Percentiles rank a stretch among this genome's conserved stretches.
These are phyloP conservation scores for Ilyonectria mors-panacis DNA, from an alignment of 2,329 filamentous ascomycete genomes.

Conservation along the genomic window DNA sequence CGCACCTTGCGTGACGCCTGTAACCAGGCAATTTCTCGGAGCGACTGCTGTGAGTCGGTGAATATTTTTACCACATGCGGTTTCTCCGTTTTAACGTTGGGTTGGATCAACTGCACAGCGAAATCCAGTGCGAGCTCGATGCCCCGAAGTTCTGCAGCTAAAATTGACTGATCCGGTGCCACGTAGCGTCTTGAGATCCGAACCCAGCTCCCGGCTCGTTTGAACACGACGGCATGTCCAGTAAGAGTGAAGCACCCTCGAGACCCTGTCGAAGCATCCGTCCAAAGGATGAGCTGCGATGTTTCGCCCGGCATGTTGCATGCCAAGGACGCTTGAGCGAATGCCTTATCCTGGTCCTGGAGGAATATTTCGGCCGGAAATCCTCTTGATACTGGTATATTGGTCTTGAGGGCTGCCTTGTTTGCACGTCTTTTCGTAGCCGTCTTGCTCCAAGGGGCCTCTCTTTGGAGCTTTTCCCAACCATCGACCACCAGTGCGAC, in stretches of 20 bases:
- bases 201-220: conserved; percentile 23
- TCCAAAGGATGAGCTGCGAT: conserved; percentile 28
- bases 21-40: conserved; percentile 1
- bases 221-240: conserved; percentile 24
- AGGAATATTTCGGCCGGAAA: not conserved
- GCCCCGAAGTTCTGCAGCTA: conserved; percentile 26
- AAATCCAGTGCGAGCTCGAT: conserved; percentile 32
- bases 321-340: conserved; percentile 4
- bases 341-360: not conserved
- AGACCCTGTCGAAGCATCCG: conserved; percentile 19
- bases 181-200: conserved; percentile 17
- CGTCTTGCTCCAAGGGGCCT: not conserved
- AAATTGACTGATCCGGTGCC: not conserved
- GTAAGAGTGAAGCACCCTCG: not conserved
- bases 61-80: conserved; percentile 30
- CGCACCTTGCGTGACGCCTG: not conserved
- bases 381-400: not conserved
- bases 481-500: not conserved
- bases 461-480: not conserved
- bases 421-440: not conserved
- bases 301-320: not conserved
- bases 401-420: not conserved
- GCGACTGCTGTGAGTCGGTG: conserved; percentile 16
- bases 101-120: conserved; percentile 9
- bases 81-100: not conserved